Evolutionary conservation across 2,329 filamentous ascomycete species (phyloP).

Genomic region (Chrysoporthe puriensis): DNA sequence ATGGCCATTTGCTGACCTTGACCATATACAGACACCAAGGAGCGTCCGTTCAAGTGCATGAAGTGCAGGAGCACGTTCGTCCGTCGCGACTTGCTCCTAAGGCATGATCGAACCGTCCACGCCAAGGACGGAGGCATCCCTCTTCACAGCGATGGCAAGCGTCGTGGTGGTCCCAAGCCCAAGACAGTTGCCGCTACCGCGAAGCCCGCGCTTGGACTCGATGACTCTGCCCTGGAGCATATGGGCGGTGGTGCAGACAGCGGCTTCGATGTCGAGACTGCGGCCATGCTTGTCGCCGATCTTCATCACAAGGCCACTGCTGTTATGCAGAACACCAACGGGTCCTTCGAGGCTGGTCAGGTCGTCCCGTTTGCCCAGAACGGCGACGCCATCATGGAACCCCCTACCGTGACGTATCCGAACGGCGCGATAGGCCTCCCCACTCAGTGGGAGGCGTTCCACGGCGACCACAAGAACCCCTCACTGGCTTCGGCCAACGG

Average conservation of each 20-base stretch:
- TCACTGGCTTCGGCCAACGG: constrained; percentile 69
- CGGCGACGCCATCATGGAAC: constrained; percentile 73
- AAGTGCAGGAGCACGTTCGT: constrained; percentile 99
- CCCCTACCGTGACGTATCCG: constrained; percentile 71
- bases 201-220: constrained; percentile 68
- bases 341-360: constrained; percentile 59
- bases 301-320: constrained; percentile 92
- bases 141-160: constrained; percentile 91
- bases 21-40: constrained; percentile 80
- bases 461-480: constrained; percentile 74
- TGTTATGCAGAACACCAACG: constrained; percentile 63
- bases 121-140: constrained; percentile 96
- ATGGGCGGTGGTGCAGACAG: constrained; percentile 89
- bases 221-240: constrained; percentile 86
- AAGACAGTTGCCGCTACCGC: constrained; percentile 66
- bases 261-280: constrained; percentile 90
- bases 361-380: constrained; percentile 75
- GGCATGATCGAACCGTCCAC: constrained; percentile 97
- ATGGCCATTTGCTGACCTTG: constrained; percentile 14
- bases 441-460: constrained; percentile 82
- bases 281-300: constrained; percentile 97
- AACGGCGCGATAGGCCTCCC: constrained; percentile 80
- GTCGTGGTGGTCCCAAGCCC: constrained; percentile 73
- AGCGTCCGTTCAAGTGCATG: constrained; percentile 96
- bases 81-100: constrained; percentile 90